A percentile compares a stretch with the other conserved stretches of the same genome.
Evolutionary conservation across 1,139 yeast genomes (phyloP).

Genomic region (Yamadazyma sp.): DNA sequence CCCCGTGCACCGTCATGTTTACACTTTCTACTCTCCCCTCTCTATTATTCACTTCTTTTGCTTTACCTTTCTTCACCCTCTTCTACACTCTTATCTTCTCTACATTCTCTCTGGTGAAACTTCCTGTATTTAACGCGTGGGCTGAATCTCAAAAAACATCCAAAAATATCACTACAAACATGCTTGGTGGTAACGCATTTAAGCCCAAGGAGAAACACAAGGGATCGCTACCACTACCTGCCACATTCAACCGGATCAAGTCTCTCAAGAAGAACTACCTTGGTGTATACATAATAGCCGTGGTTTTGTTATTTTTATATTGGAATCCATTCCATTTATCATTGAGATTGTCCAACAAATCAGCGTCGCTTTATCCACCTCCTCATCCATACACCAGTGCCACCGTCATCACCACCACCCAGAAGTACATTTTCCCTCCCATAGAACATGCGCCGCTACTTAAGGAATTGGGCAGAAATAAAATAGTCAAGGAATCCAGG

Average conservation of each 20-base stretch:
- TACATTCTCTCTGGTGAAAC: too few relatives aligned
- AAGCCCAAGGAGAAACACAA: conserved; percentile 17
- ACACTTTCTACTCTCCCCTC: too few relatives aligned
- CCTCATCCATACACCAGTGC: conserved; percentile 37
- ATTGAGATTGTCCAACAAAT: conserved; percentile 10
- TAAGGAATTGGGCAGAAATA: conserved; percentile 52
- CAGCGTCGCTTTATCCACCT: conserved; percentile 24
- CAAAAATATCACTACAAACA: neutral
- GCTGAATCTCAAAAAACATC: too few relatives aligned
- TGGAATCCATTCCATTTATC: conserved; percentile 23
- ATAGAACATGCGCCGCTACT: conserved; percentile 64
- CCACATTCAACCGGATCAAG: conserved; percentile 23
- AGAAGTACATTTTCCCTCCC: conserved; percentile 62
- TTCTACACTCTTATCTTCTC: too few relatives aligned
- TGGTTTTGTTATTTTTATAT: conserved; percentile 24
- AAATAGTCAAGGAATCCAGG: conserved; percentile 47
- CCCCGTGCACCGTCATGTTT: too few relatives aligned
- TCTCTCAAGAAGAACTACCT: conserved; percentile 19
- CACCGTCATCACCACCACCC: conserved; percentile 41
- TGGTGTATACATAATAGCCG: conserved; percentile 17
- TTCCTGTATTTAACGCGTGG: too few relatives aligned
- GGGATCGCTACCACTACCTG: conserved; percentile 35
- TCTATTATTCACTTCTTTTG: too few relatives aligned
- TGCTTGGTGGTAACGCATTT: conserved; percentile 7
- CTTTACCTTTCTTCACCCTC: too few relatives aligned